Base-by-base conservation (phyloP, 2,329 filamentous ascomycete genomes). In the Aspergillus hortae region DNA sequence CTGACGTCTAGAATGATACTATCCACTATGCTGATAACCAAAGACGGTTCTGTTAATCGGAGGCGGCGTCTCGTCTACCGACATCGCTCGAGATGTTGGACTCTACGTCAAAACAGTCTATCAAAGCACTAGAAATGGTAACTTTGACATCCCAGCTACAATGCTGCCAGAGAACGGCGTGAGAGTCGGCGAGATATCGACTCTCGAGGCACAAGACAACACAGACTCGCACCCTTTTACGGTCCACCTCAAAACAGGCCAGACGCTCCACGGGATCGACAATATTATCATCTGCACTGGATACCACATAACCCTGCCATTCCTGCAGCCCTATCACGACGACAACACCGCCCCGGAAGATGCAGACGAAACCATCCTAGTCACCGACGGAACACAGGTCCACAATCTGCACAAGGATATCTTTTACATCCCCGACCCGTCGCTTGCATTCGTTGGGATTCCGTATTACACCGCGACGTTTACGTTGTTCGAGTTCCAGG, bases 351-450 rank as follows among this genome's bases (percentile, higher is more conserved):
- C 69, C 0, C 68, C 74, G 0, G 66, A 77, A 1, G 61, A 80
- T 1, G 84, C 83, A 0, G 73, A 77, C 35, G 76, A 82, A 0
- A 71, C 65, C 0, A 67, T 82, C 0, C 70, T 90, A 0, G 80
- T 89, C 4, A 88, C 75, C 0, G 83, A 88, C 42, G 86, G 86
- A 2, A 77, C 76, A 11, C 81, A 84, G 63, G 72, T 77, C 4
- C 86, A 89, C 60, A 88, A 89, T 57, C 71, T 89, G 1, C 82
- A 88, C 72, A 82, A 82, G 52, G 86, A 89, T 62, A 84, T 89
- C 12, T 89, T 87, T 63, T 89, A 88, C 67, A 87, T 88, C 41
- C 77, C 78, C 0, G 85, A 89, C 54, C 84, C 85, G 0, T 80
- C 82, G 0, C 71, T 89, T 0, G 72, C 76, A 0, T 88, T 88